Percentiles rank a stretch among this genome's conserved stretches.
phyloP scores from a whole-genome alignment of 768 basidiomycete species.

The Tricholoma furcatifolium region DNA sequence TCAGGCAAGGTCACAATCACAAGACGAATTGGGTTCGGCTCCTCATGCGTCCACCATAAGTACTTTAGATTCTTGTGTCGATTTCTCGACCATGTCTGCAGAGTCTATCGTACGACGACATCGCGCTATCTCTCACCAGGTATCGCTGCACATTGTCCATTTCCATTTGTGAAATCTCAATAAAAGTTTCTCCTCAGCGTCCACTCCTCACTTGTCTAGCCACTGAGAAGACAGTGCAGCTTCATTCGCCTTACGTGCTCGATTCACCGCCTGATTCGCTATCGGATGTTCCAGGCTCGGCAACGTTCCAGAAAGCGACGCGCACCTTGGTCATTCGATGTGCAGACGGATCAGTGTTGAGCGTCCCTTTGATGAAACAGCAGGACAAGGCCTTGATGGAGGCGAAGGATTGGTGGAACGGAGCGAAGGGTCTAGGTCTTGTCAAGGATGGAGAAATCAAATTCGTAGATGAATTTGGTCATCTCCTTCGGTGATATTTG shows the following conservation, averaged over 20 bases:
- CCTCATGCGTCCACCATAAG: conserved; percentile 63
- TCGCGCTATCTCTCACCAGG: conserved; percentile 72
- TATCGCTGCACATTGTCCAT: conserved; percentile 17
- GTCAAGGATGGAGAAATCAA: conserved; percentile 17
- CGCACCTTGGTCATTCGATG: conserved; percentile 54
- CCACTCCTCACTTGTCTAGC: conserved; percentile 32
- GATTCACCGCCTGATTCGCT: conserved; percentile 5
- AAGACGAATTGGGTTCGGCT: conserved; percentile 34
- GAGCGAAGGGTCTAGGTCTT: conserved; percentile 36
- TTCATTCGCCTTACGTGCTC: conserved; percentile 32
- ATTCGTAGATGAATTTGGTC: conserved; percentile 13
- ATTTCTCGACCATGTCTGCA: conserved; percentile 60
- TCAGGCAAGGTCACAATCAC: conserved; percentile 52
- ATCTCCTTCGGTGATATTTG: conserved; percentile 4
- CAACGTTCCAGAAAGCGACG: conserved; percentile 38
- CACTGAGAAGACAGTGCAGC: conserved; percentile 36
- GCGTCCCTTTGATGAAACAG: conserved; percentile 57
- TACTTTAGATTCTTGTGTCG: conserved; percentile 46
- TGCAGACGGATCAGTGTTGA: conserved; percentile 48
- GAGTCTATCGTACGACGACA: conserved; percentile 50
- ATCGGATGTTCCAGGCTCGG: conserved; percentile 36
- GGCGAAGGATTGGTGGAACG: conserved; percentile 82
- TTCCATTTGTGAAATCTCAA: not conserved
- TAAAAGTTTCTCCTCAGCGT: conserved; percentile 21
- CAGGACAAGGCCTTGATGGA: conserved; percentile 53